Conservation (phyloP, 441 rosid species). For the Pelargonium fulgidum region DNA sequence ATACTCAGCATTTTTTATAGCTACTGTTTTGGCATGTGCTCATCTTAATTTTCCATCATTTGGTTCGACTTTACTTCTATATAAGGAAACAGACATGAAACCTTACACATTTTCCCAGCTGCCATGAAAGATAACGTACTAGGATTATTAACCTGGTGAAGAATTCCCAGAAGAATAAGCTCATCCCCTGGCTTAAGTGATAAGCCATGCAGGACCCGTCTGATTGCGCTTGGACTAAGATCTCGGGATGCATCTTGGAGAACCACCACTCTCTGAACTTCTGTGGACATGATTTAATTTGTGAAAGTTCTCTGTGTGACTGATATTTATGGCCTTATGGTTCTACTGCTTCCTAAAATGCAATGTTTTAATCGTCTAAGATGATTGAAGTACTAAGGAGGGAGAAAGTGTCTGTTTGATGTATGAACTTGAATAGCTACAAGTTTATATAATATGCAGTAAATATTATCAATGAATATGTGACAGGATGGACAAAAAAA, state of each 20-base stretch:
- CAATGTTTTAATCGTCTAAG: not conserved
- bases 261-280: constrained; percentile 48
- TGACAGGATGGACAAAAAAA: not conserved
- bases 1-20: no score
- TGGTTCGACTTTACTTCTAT: not conserved
- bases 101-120: constrained; percentile 29
- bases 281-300: constrained; percentile 24
- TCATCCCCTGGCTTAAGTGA: constrained; percentile 45
- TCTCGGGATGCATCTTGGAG: constrained; percentile 48
- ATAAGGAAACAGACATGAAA: not conserved
- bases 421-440: constrained; percentile 1
- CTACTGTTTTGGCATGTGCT: not conserved
- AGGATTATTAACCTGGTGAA: constrained; percentile 19
- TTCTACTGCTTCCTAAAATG: not conserved
- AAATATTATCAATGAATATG: not conserved
- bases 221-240: constrained; percentile 28
- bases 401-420: not conserved
- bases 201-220: constrained; percentile 31
- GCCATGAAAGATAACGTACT: constrained; percentile 31
- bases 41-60: not conserved
- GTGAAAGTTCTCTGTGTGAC: not conserved
- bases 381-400: not conserved
- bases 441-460: not conserved
- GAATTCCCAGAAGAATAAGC: constrained; percentile 35
- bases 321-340: not conserved